Percentiles rank a stretch among this genome's conserved stretches.
Conservation (phyloP, 1,284 basidiomycete genomes). For the Malassezia nana region DNA sequence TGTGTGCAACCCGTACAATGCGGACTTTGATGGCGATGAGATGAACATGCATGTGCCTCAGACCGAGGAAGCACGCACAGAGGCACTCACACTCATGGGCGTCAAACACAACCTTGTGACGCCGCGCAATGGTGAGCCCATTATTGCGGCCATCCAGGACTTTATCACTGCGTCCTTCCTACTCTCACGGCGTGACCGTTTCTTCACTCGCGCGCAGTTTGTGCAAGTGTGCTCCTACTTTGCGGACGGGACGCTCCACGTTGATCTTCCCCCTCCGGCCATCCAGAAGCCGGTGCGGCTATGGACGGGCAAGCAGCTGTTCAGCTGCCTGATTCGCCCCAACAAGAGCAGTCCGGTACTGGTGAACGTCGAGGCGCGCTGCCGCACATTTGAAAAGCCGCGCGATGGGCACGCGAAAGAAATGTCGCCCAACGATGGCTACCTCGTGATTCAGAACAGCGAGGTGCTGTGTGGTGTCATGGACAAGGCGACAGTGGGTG, state of each 20-base stretch:
- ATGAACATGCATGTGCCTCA: slow-evolving; percentile 99
- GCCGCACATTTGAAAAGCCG: slow-evolving; percentile 82
- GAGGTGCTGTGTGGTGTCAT: slow-evolving; percentile 99
- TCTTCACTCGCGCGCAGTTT: slow-evolving; percentile 89
- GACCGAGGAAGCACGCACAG: slow-evolving; percentile 94
- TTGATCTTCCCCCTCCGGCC: slow-evolving; percentile 88
- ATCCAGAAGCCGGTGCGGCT: slow-evolving; percentile 85
- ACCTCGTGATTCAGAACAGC: slow-evolving; percentile 92
- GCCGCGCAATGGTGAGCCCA: slow-evolving; percentile 42
- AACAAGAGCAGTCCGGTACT: slow-evolving; percentile 63
- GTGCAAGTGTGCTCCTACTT: slow-evolving; percentile 94
- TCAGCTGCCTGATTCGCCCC: slow-evolving; percentile 90
- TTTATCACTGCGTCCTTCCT: slow-evolving; percentile 65
- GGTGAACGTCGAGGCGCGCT: slow-evolving; percentile 94
- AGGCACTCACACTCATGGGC: slow-evolving; percentile 94
- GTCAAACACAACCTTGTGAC: slow-evolving; percentile 94
- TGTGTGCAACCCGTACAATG: slow-evolving; percentile 98
- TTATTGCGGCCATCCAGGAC: slow-evolving; percentile 47
- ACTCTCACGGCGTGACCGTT: slow-evolving; percentile 80
- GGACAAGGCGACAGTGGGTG: slow-evolving; percentile 96
- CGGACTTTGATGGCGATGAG: slow-evolving; percentile 99
- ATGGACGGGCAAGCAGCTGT: slow-evolving; percentile 98
- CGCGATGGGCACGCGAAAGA: slow-evolving; percentile 58
- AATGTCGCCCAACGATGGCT: slow-evolving; percentile 93
- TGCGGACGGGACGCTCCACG: slow-evolving; percentile 77